Evolutionary conservation across 1,139 yeast genomes (phyloP), one percentile per base, ranked within the genome.

Genomic region (Yamadazyma buinensis): DNA sequence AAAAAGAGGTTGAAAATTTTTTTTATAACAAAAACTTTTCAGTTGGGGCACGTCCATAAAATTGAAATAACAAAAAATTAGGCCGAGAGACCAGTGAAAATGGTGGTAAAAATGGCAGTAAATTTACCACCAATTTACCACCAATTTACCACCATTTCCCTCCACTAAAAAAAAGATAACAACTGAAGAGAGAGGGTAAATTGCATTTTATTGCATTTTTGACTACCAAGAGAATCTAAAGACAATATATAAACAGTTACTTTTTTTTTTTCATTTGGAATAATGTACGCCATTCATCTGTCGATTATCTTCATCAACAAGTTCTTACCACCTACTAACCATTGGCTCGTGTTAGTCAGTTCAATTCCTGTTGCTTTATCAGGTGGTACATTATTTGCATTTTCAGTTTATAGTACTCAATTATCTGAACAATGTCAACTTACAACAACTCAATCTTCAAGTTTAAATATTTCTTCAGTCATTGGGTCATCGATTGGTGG

Each of bases 401-500:
- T 50, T 39, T 60, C 67, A 3, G 59, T 61, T 3, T 61, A 59
- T 41, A 53, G 55, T 11, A 60, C 67, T 9, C 63, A 60, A 36
- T 44, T 61, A 25, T 64, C 64, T 1, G 57, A 56, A 13, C 39
- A 38, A 31, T 61, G 67, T 44, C 46, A 51, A 11, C 44, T 61
- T 25, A 55, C 47, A 32, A 53, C 64, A 12, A 48, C 59, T 18
- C 51, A 55, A 33, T 45, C 60, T 18, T 61, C 64, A 14, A 54
- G 54, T 37, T 50, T 61, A 42, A 60, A 54, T 38, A 59, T 61
- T 18, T 43, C 55, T 36, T 58, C 59, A 22, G 60, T 64, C 2
- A 26, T 59, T 7, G 67, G 67, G 3, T 51, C 61, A 3, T 58
- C 67, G 1, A 27, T 60, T 13, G 67, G 67, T 9, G 64, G 65